Evolutionary conservation across 202 grass and related monocot genomes (phyloP).

Genomic region (Bolboschoenoplectus hybrid): DNA sequence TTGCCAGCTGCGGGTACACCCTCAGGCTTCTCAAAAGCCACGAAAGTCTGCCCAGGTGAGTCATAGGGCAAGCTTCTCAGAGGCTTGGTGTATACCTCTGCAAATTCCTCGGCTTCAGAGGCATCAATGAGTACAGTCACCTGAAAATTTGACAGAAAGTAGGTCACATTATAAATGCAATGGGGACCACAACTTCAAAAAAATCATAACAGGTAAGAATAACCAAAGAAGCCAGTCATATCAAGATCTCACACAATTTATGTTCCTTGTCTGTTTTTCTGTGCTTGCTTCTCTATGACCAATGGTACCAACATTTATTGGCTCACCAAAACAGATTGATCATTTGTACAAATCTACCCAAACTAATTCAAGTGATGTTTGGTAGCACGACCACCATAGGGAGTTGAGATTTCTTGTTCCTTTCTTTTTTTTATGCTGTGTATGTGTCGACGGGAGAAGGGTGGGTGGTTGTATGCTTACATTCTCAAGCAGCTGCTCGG

Average conservation of each 20-base stretch:
- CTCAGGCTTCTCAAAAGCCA: constrained; percentile 94
- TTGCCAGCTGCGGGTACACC: constrained; percentile 78
- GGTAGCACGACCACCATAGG: background rate
- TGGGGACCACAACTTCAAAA: background rate
- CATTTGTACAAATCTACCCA: background rate
- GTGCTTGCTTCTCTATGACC: background rate
- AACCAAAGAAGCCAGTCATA: constrained; percentile 6
- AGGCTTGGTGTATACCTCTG: constrained; percentile 69
- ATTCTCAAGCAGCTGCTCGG: constrained; percentile 94
- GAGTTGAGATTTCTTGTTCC: background rate
- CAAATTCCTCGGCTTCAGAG: constrained; percentile 94
- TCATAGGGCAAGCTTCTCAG: constrained; percentile 82
- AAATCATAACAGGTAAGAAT: constrained; percentile 12
- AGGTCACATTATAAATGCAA: background rate
- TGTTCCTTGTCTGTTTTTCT: background rate
- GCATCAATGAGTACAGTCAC: constrained; percentile 92
- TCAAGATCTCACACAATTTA: background rate
- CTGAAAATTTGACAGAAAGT: constrained; percentile 47
- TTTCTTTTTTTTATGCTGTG: background rate
- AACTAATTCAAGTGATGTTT: background rate
- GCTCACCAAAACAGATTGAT: background rate
- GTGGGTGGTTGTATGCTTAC: constrained; percentile 24
- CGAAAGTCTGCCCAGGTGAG: constrained; percentile 86
- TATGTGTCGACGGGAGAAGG: background rate
- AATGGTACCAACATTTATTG: background rate